These are phyloP conservation scores for Takashimella tepidaria DNA, from an alignment of 1,284 basidiomycete genomes.

Conservation along the genomic window DNA sequence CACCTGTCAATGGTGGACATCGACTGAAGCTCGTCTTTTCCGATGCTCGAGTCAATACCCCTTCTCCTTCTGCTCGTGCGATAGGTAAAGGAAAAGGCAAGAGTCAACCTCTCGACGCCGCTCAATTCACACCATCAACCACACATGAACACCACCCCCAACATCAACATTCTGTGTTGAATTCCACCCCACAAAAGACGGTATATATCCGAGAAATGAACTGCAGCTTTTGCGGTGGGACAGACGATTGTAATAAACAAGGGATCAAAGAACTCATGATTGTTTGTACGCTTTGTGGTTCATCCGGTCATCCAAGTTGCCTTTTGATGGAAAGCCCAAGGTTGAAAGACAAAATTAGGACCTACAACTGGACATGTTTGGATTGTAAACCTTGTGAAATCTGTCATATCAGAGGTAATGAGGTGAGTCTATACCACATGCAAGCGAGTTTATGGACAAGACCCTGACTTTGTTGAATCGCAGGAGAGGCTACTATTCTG, in stretches of 20 bases:
- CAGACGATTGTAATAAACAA: conserved; percentile 19
- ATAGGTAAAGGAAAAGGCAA: conserved; percentile 17
- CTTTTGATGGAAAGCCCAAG: conserved; percentile 54
- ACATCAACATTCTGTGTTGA: too few relatives aligned
- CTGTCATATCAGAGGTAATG: conserved; percentile 78
- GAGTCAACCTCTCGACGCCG: too few relatives aligned
- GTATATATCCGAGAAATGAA: conserved; percentile 11
- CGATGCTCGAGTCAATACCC: too few relatives aligned
- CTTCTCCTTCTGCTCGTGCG: not conserved
- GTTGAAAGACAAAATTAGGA: conserved; percentile 53
- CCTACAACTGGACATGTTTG: conserved; percentile 82
- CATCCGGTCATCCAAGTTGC: conserved; percentile 63
- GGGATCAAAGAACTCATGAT: conserved; percentile 34
- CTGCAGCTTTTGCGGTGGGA: conserved; percentile 33
- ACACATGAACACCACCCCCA: too few relatives aligned
- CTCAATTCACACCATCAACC: too few relatives aligned
- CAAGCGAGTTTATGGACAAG: not conserved
- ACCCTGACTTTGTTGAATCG: too few relatives aligned
- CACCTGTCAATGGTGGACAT: not conserved
- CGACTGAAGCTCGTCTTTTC: not conserved
- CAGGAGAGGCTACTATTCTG: conserved; percentile 84
- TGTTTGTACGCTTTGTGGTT: conserved; percentile 36
- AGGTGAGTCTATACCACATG: conserved; percentile 57
- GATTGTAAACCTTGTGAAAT: conserved; percentile 93
- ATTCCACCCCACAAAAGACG: too few relatives aligned